Conservation (phyloP, 176 grass and related monocot genomes). For the Pontederia crassipes region DNA sequence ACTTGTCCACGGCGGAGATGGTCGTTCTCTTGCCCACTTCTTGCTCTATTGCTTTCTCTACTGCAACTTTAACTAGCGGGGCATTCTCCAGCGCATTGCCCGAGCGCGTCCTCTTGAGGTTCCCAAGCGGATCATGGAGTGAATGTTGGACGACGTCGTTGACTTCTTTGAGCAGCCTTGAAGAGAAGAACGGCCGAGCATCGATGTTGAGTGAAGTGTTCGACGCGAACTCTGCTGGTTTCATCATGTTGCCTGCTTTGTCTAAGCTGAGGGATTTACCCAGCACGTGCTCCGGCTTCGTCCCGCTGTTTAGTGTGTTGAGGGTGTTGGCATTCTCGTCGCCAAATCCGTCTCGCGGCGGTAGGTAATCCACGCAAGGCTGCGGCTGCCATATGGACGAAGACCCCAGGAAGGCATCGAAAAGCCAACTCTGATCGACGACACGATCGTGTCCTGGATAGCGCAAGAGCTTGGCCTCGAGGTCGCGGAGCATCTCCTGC, state of each 20-base stretch:
- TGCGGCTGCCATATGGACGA: conserved; percentile 93
- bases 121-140: conserved; percentile 40
- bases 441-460: conserved; percentile 16
- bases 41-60: conserved; percentile 12
- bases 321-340: conserved; percentile 39
- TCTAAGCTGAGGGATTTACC: no score
- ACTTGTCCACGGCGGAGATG: conserved; percentile 49
- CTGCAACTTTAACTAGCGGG: background rate
- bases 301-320: conserved; percentile 10
- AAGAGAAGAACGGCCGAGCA: conserved; percentile 72
- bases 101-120: conserved; percentile 87
- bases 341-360: conserved; percentile 25
- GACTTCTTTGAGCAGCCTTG: conserved; percentile 22
- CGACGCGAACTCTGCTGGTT: background rate
- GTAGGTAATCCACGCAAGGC: conserved; percentile 51
- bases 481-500: conserved; percentile 90
- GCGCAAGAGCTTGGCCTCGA: conserved; percentile 61
- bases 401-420: conserved; percentile 62
- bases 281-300: background rate
- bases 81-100: conserved; percentile 31
- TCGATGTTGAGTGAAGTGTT: conserved; percentile 47
- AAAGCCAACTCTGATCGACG: conserved; percentile 59
- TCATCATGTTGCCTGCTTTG: conserved; percentile 11
- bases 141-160: conserved; percentile 3
- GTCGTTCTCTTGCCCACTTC: conserved; percentile 37